These are phyloP conservation scores for Solanum bulbocastanum DNA, from an alignment of 257 asterid genomes.

Conservation along the genomic window DNA sequence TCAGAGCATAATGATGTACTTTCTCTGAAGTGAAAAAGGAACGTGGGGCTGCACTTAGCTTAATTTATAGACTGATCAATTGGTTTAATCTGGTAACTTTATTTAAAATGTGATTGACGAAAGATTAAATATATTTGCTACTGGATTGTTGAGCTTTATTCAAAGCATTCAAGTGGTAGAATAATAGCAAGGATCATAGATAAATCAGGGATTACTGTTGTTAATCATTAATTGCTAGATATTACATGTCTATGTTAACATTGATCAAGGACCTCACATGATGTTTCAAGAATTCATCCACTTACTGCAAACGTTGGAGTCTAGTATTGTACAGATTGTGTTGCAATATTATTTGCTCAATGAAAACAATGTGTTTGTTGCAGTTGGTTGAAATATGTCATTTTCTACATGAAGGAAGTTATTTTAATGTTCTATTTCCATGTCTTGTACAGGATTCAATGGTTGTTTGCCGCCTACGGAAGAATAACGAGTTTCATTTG, in stretches of 20 bases:
- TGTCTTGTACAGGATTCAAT: slow-evolving; percentile 39
- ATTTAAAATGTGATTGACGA: not conserved
- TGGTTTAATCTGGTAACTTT: not conserved
- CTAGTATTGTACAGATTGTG: not conserved
- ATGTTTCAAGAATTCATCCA: not conserved
- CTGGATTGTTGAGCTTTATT: not conserved
- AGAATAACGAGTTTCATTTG: slow-evolving; percentile 54
- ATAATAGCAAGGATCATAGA: not conserved
- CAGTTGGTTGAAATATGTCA: not conserved
- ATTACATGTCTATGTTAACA: not conserved
- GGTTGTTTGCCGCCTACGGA: slow-evolving; percentile 78
- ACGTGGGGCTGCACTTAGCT: not conserved
- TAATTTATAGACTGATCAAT: not conserved
- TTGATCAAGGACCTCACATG: not conserved
- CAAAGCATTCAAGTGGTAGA: not conserved
- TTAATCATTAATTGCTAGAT: not conserved
- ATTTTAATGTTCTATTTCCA: not conserved
- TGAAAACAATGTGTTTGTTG: not conserved
- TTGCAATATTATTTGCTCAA: not conserved
- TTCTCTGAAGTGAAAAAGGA: not conserved
- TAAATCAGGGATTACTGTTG: not conserved
- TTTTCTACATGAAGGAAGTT: not conserved
- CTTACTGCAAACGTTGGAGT: not conserved
- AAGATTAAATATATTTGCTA: not conserved
- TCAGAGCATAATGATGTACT: not conserved